Percentiles rank a stretch among this genome's conserved stretches.
These are phyloP conservation scores for Fusarium setosum DNA, from an alignment of 2,329 filamentous ascomycete species.

Conservation along the genomic window DNA sequence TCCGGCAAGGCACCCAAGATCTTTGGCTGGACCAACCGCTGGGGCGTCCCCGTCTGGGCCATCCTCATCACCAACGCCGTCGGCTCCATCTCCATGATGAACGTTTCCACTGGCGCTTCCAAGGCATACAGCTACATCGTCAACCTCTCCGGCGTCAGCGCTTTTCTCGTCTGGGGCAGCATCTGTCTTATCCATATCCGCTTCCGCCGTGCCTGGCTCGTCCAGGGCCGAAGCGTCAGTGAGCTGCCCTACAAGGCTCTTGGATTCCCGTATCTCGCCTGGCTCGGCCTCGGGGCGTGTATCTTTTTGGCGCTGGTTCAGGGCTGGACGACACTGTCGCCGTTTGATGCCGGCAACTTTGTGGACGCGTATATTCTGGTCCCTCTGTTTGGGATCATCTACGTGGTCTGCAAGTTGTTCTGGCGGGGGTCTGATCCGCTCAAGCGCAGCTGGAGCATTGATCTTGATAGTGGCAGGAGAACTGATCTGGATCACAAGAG, in stretches of 20 bases:
- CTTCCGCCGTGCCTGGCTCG: constrained; percentile 72
- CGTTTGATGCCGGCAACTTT: constrained; percentile 68
- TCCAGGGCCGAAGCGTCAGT: constrained; percentile 65
- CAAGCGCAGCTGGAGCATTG: constrained; percentile 63
- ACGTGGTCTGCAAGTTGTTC: constrained; percentile 63
- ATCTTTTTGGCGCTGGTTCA: constrained; percentile 70
- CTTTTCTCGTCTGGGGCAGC: constrained; percentile 77
- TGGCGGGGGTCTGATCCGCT: constrained; percentile 62
- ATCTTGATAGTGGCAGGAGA: constrained; percentile 66
- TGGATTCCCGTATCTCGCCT: constrained; percentile 68
- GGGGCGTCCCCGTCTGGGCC: constrained; percentile 70
- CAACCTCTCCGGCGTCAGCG: constrained; percentile 76
- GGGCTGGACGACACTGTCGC: constrained; percentile 69
- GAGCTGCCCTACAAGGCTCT: constrained; percentile 67
- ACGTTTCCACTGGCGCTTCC: constrained; percentile 73
- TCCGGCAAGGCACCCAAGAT: constrained; percentile 77
- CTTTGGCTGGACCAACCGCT: constrained; percentile 73
- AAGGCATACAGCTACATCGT: constrained; percentile 77
- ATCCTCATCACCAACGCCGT: constrained; percentile 78
- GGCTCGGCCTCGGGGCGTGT: constrained; percentile 68
- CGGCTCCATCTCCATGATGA: constrained; percentile 81
- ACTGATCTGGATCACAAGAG: constrained; percentile 63
- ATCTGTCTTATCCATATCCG: constrained; percentile 79
- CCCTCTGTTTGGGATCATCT: constrained; percentile 69
- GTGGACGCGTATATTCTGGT: constrained; percentile 73